Evolutionary conservation across 495 filamentous ascomycete species (phyloP), one percentile per base, ranked within the genome.

Genomic region (Xylaria grammica): DNA sequence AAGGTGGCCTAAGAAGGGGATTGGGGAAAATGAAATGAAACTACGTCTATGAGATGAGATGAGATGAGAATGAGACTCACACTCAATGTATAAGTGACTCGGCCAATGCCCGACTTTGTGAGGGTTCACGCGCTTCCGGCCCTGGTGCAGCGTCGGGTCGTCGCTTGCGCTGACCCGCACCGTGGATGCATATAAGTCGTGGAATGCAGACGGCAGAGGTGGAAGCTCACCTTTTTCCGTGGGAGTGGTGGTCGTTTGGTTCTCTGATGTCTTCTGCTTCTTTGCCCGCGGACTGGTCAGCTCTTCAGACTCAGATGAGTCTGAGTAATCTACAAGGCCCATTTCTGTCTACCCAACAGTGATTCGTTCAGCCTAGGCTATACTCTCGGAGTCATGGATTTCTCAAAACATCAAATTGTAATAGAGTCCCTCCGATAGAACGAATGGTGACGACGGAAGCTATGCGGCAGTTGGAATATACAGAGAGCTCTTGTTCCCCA

Each of bases 21-120:
- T 22, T 54, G n/a, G n/a, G n/a, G 19, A 1, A 45, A 2, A n/a
- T 27, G 36, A 17, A 8, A 58, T 42, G 46, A 32, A 20, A 24
- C 42, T 9, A 60, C 0, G 26, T 7, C 19, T 5, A 20, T 34
- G 44, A 17, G 13, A 27, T 49, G 19, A 26, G 1, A 36, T 19
- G 34, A 15, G 26, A n/a, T 48, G 29, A 44, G 26, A 17, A 30
- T n/a, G 32, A 40, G 53, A 72, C 87, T 73, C 82, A 94, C 94
- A 99, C 81, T 98, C 94, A 60, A 98, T 81, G 75, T 96, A 99
- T 22, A 97, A 69, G 75, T 97, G 93, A 19, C 88, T 93, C 1
- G 95, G 91, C 95, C 95, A 99, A 77, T 91, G 91, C 24, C 95
- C 95, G 55, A 90, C 85, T 13, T 94, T 79, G 75, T 99, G 95